Base-by-base conservation (phyloP, 1,284 basidiomycete genomes). In the Lentinus polychrous region DNA sequence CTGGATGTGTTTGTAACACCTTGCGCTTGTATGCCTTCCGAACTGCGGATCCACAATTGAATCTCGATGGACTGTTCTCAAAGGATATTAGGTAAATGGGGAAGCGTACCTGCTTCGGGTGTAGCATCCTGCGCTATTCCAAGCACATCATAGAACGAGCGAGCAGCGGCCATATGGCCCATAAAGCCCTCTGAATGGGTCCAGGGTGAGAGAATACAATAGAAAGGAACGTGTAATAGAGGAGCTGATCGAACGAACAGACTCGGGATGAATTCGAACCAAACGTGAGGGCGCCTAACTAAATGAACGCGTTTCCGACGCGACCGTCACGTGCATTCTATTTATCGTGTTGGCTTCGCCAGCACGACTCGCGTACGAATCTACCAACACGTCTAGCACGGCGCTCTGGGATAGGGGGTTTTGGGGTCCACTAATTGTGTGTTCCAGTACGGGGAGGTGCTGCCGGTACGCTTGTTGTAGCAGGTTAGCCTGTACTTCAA, bases 11-110 rank as follows among this genome's bases (percentile, higher is more conserved):
- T 51, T 75, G 66, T 23, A 83, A 64, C 3, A 78, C 76, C 60
- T 67, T 73, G 55, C 74, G 71, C 66, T 76, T 81, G 67, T 82
- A 82, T 31, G 79, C 80, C 56, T 75, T 80, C 55, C 79, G 75
- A 49, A 83, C 80, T 82, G 56, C 45, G 5, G n/a, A 35, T 27
- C 41, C 15, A 15, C 18, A 15, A 35, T 18, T 43, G 36, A 47
- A 41, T 43, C 17, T 49, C 39, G 11, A 41, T n/a, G 17, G 37
- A 17, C 17, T 8, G n/a, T 38, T 48, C 11, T 32, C 4, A 8
- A 15, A 33, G 37, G n/a, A 20, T 20, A n/a, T 15, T 31, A 36
- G 20, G 36, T n/a, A 38, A 34, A 45, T 6, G n/a, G 8, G 2
- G 6, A 20, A 14, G 52, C 60, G 27, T 42, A 65, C 63, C 56